A percentile compares a stretch with the other conserved stretches of the same genome.
phyloP scores from a whole-genome alignment of 2,329 filamentous ascomycete species.

The Aureobasidium lini region DNA sequence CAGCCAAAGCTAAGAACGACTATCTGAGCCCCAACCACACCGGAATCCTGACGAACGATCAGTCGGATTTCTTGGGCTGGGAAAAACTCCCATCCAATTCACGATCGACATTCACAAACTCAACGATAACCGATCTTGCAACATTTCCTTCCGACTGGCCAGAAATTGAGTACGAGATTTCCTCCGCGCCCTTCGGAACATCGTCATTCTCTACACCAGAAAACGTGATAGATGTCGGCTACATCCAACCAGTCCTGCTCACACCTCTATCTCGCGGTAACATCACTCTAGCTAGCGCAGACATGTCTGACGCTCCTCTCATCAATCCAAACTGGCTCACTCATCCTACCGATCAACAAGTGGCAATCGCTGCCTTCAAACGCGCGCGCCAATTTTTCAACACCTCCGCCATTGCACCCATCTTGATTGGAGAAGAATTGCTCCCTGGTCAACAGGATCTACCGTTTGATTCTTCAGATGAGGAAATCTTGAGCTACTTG shows the following conservation, averaged over 20 bases:
- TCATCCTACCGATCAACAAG: slow-evolving; percentile 24
- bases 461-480: slow-evolving; percentile 20
- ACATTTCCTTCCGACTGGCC: slow-evolving; percentile 27
- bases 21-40: slow-evolving; percentile 16
- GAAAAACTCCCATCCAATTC: slow-evolving; percentile 23
- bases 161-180: slow-evolving; percentile 23
- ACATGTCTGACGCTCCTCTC: slow-evolving; percentile 24
- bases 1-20: slow-evolving; percentile 13
- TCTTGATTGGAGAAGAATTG: slow-evolving; percentile 23
- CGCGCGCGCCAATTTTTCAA: slow-evolving; percentile 22
- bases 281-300: slow-evolving; percentile 21
- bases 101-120: slow-evolving; percentile 8
- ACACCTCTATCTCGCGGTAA: not conserved
- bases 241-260: not conserved
- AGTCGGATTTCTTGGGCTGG: slow-evolving; percentile 20
- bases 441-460: slow-evolving; percentile 21
- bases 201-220: slow-evolving; percentile 25
- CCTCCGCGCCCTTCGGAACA: slow-evolving; percentile 11
- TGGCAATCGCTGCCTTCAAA: not conserved
- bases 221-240: not conserved
- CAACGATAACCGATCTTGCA: slow-evolving; percentile 19
- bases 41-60: slow-evolving; percentile 20
- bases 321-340: slow-evolving; percentile 33
- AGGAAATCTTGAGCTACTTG: slow-evolving; percentile 21
- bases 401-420: slow-evolving; percentile 19